Evolutionary conservation across 2,329 filamentous ascomycete species (phyloP).

Genomic region (Fusarium sp.): DNA sequence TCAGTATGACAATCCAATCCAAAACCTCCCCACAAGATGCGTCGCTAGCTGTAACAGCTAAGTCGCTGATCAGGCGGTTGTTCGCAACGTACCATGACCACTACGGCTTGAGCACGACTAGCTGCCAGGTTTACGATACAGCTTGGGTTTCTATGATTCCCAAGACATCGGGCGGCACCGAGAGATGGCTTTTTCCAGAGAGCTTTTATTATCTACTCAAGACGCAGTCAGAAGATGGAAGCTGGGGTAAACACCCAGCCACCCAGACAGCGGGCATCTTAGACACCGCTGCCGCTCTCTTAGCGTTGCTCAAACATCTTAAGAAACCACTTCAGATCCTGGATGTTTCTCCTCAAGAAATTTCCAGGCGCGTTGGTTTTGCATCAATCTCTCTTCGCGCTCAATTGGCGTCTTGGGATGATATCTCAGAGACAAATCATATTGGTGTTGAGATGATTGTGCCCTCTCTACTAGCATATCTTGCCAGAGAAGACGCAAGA

Average conservation of each 20-base stretch:
- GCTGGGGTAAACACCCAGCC: neutral
- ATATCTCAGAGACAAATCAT: constrained; percentile 2
- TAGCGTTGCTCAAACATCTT: neutral
- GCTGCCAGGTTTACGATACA: constrained; percentile 12
- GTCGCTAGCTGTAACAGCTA: neutral
- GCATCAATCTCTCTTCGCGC: neutral
- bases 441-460: constrained; percentile 13
- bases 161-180: neutral
- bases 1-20: no score
- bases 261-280: constrained; percentile 10
- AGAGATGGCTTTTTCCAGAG: constrained; percentile 2
- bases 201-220: neutral
- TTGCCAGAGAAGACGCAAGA: neutral
- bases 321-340: neutral
- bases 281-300: neutral
- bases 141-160: constrained; percentile 15
- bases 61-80: neutral
- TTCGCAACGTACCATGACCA: neutral
- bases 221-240: neutral
- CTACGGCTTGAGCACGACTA: neutral
- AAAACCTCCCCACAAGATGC: no score
- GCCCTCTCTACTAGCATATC: neutral
- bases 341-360: neutral
- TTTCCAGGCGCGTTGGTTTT: neutral
- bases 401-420: neutral